phyloP scores from a whole-genome alignment of 768 basidiomycete genomes.

The Psilocybe cubensis region DNA sequence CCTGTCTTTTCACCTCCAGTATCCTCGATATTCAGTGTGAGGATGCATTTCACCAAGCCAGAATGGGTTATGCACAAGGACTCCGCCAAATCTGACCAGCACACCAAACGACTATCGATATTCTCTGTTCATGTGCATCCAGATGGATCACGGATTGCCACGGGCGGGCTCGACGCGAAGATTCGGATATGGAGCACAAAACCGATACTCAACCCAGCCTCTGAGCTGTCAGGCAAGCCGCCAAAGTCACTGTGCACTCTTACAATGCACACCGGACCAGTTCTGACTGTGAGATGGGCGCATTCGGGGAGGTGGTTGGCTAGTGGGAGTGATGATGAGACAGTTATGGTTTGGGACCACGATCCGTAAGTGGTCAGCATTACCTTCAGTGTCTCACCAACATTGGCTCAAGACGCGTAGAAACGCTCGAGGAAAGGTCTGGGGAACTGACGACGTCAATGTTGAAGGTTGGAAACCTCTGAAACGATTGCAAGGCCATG shows the following conservation, averaged over 20 bases:
- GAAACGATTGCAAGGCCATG: slow-evolving; percentile 90
- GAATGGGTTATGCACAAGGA: slow-evolving; percentile 88
- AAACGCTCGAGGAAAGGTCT: slow-evolving; percentile 82
- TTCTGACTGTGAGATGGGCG: slow-evolving; percentile 91
- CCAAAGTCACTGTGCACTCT: slow-evolving; percentile 91
- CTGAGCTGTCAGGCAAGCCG: slow-evolving; percentile 68
- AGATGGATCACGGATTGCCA: slow-evolving; percentile 95
- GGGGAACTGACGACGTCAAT: slow-evolving; percentile 95
- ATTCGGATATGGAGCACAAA: slow-evolving; percentile 97
- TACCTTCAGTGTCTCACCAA: slow-evolving; percentile 1
- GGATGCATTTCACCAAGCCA: slow-evolving; percentile 88
- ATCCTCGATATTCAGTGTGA: background rate
- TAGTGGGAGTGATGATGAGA: slow-evolving; percentile 94
- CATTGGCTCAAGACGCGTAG: slow-evolving; percentile 39
- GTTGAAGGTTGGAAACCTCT: slow-evolving; percentile 97
- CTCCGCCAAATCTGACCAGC: slow-evolving; percentile 61
- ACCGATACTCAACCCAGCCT: slow-evolving; percentile 80
- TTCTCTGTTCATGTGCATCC: slow-evolving; percentile 95
- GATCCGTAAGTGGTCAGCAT: slow-evolving; percentile 74
- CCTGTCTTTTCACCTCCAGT: background rate
- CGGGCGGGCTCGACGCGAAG: slow-evolving; percentile 94
- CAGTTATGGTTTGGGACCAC: slow-evolving; percentile 96
- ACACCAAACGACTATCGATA: slow-evolving; percentile 76
- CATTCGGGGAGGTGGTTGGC: slow-evolving; percentile 93
- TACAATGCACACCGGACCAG: slow-evolving; percentile 92